phyloP scores from a whole-genome alignment of 306 rosid genomes.

The Castanea mollissima region DNA sequence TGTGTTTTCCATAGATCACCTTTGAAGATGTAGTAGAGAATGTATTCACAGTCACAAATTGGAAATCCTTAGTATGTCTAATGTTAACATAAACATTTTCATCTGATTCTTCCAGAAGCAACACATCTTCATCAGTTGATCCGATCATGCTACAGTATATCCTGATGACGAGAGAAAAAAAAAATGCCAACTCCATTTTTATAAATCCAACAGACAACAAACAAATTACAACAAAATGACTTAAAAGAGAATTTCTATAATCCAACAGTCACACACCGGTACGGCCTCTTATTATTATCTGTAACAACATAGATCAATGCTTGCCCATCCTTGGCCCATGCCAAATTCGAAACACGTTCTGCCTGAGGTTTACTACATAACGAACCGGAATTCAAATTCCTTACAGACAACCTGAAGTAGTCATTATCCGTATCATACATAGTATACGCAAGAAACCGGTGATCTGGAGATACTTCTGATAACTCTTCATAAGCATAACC shows the following conservation, averaged over 20 bases:
- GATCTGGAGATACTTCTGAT: slow-evolving; percentile 85
- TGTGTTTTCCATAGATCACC: slow-evolving; percentile 45
- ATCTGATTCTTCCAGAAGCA: slow-evolving; percentile 79
- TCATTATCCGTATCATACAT: slow-evolving; percentile 89
- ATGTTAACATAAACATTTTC: slow-evolving; percentile 56
- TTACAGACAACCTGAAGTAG: slow-evolving; percentile 72
- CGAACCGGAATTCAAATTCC: slow-evolving; percentile 91
- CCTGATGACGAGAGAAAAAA: slow-evolving; percentile 33
- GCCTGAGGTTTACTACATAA: slow-evolving; percentile 88
- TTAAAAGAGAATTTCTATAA: neutral
- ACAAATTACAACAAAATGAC: neutral
- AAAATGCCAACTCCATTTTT: neutral
- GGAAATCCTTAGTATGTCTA: slow-evolving; percentile 80
- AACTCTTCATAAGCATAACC: slow-evolving; percentile 93
- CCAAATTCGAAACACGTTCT: slow-evolving; percentile 74
- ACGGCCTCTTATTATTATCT: slow-evolving; percentile 74
- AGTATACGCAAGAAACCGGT: slow-evolving; percentile 81
- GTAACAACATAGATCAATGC: slow-evolving; percentile 85
- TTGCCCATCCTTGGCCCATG: slow-evolving; percentile 90
- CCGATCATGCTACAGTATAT: slow-evolving; percentile 82
- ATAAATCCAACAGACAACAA: neutral
- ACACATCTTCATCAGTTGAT: slow-evolving; percentile 77
- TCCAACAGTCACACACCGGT: slow-evolving; percentile 44
- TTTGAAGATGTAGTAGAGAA: slow-evolving; percentile 69
- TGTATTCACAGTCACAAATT: slow-evolving; percentile 65